Evolutionary conservation across 2,329 filamentous ascomycete species (phyloP), one percentile per base, ranked within the genome.

Genomic region (Neospermospora avenae): DNA sequence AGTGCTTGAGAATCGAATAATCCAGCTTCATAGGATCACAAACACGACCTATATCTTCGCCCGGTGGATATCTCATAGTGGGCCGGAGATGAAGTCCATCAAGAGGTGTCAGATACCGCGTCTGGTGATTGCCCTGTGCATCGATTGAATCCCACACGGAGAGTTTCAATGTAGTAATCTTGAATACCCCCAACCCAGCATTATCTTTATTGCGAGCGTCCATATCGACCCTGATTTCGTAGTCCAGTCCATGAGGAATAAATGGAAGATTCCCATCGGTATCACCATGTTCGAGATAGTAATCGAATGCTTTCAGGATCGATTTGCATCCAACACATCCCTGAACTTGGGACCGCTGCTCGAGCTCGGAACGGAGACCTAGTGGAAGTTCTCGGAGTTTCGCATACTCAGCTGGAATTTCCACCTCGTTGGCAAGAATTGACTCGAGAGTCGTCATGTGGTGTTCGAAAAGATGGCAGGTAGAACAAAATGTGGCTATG

Each of bases 11-110:
- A 8, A 48, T 22, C 5, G 28, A 37, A 34, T 48, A 49, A 45
- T 57, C 54, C 1, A 57, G 31, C 14, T 37, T 24, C 11, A n/a
- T 7, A n/a, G 54, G 54, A 39, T 57, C 41, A 35, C 54, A 57
- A 14, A 57, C n/a, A 18, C 54, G 54, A 6, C 54, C 54, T 3
- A 57, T 8, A 18, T 48, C 28, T 22, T 25, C 16, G 4, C 44
- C 39, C 3, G 54, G 54, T 35, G 54, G 42, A 28, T 57, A 57
- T 35, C 20, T 57, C n/a, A 18, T 20, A 2, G 54, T 57, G 2
- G 54, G 54, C 5, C 39, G 42, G 13, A 57, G 44, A 18, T 48
- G 22, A 7, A 48, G 22, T 28, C 54, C 31, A 42, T 57, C 20
- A 14, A 24, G 13, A 28, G 13, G 13, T 18, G 18, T 57, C 16